Conservation (phyloP, 768 basidiomycete species). For the Daedaleopsis sinensis region DNA sequence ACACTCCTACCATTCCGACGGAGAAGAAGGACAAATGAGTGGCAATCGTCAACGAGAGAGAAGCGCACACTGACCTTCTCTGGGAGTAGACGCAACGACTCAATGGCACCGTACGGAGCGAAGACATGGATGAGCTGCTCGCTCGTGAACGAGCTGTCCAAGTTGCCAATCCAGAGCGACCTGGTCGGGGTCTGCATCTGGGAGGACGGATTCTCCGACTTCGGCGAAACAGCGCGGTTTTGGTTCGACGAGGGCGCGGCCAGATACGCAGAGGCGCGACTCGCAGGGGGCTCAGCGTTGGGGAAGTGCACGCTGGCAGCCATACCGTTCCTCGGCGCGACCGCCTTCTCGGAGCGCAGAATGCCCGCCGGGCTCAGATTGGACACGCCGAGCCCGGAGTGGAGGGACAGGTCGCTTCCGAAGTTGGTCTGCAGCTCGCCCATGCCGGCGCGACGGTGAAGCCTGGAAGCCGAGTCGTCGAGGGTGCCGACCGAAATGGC, state of each 20-base stretch:
- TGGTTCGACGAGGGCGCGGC: constrained; percentile 62
- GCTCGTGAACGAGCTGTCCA: constrained; percentile 92
- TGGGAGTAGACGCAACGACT: constrained; percentile 90
- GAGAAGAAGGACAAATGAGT: constrained; percentile 10
- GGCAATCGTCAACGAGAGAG: constrained; percentile 1
- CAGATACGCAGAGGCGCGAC: constrained; percentile 68
- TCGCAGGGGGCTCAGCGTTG: constrained; percentile 51
- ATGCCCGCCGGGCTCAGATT: constrained; percentile 44
- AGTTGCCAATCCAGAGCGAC: constrained; percentile 97
- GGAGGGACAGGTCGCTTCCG: constrained; percentile 55
- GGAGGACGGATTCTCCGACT: constrained; percentile 67
- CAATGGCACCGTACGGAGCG: constrained; percentile 95
- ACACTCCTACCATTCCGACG: constrained; percentile 70
- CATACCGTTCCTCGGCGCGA: constrained; percentile 44
- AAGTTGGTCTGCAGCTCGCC: constrained; percentile 58
- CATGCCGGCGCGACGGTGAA: constrained; percentile 66
- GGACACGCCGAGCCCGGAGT: constrained; percentile 30
- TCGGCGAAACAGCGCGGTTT: constrained; percentile 82
- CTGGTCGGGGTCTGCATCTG: constrained; percentile 94
- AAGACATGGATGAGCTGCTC: constrained; percentile 96
- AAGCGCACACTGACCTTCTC: constrained; percentile 76
- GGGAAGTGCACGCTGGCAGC: constrained; percentile 71
- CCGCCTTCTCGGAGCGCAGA: constrained; percentile 63
- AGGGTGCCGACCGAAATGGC: constrained; percentile 89
- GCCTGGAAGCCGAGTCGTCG: constrained; percentile 73